A percentile compares a stretch with the other conserved stretches of the same genome.
phyloP scores from a whole-genome alignment of 2,329 filamentous ascomycete genomes.

The Blumeria hordei region DNA sequence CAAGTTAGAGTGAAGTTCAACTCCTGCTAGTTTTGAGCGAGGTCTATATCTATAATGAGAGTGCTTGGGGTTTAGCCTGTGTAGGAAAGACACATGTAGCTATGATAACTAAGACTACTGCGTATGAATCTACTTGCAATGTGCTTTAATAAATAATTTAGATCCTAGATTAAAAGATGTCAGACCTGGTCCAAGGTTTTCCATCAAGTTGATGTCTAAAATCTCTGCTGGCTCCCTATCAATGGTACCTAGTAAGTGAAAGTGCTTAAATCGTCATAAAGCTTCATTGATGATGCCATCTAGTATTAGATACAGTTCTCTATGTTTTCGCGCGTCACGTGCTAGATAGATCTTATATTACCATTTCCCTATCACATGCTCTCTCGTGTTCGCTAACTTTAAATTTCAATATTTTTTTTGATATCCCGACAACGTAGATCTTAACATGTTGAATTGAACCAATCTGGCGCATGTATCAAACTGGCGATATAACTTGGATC shows the following conservation, averaged over 20 bases:
- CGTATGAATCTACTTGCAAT: neutral
- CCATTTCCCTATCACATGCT: too few relatives aligned
- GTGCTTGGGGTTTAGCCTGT: neutral
- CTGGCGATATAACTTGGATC: neutral
- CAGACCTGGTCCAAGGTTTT: neutral
- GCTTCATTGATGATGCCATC: neutral
- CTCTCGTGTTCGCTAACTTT: too few relatives aligned
- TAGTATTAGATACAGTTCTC: neutral
- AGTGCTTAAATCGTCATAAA: neutral
- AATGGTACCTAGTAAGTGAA: neutral
- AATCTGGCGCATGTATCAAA: neutral
- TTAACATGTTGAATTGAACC: neutral
- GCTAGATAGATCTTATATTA: too few relatives aligned
- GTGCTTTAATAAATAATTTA: neutral
- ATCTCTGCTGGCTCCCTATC: neutral
- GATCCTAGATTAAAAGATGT: neutral
- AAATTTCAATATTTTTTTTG: too few relatives aligned
- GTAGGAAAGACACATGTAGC: neutral
- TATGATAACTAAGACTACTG: neutral
- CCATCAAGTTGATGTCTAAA: neutral
- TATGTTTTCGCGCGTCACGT: too few relatives aligned
- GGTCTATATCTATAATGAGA: neutral
- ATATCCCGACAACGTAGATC: too few relatives aligned
- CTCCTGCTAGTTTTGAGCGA: neutral
- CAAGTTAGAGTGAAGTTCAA: neutral